These are phyloP conservation scores for Ganoderma boninense DNA, from an alignment of 1,284 basidiomycete genomes.

Conservation along the genomic window DNA sequence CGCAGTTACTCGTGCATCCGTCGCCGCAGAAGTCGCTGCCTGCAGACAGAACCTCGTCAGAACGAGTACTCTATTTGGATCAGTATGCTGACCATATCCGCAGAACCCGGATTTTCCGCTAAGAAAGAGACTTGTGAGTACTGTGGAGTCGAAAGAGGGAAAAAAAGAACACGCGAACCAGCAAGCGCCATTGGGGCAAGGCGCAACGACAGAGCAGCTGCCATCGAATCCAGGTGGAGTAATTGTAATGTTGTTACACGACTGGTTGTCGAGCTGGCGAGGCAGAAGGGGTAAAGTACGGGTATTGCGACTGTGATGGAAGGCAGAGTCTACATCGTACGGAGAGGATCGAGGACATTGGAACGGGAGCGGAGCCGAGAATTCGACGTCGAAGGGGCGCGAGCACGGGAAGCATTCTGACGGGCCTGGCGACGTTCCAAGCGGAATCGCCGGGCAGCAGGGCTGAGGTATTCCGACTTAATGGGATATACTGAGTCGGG, in stretches of 20 bases:
- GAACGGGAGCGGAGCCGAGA: background rate
- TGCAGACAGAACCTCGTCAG: background rate
- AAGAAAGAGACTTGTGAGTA: background rate
- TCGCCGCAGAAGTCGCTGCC: conserved; percentile 21
- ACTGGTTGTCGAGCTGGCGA: conserved; percentile 10
- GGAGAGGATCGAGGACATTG: background rate
- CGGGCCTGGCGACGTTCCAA: background rate
- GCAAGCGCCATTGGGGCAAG: background rate
- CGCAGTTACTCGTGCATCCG: conserved; percentile 24
- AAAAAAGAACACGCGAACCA: background rate
- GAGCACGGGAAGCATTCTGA: background rate
- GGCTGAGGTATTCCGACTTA: background rate
- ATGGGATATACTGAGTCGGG: background rate
- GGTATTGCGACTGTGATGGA: background rate
- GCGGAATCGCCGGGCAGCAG: conserved; percentile 9
- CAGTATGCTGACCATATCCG: background rate
- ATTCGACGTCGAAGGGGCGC: background rate
- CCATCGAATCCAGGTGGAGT: conserved; percentile 20
- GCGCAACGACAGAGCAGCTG: conserved; percentile 6
- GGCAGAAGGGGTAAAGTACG: background rate
- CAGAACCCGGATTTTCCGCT: background rate
- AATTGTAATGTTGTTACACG: conserved; percentile 19
- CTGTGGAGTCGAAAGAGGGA: too few relatives aligned
- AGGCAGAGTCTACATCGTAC: background rate
- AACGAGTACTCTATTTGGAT: background rate